phyloP scores from a whole-genome alignment of 1,139 yeast species.

The Pichia sp. region DNA sequence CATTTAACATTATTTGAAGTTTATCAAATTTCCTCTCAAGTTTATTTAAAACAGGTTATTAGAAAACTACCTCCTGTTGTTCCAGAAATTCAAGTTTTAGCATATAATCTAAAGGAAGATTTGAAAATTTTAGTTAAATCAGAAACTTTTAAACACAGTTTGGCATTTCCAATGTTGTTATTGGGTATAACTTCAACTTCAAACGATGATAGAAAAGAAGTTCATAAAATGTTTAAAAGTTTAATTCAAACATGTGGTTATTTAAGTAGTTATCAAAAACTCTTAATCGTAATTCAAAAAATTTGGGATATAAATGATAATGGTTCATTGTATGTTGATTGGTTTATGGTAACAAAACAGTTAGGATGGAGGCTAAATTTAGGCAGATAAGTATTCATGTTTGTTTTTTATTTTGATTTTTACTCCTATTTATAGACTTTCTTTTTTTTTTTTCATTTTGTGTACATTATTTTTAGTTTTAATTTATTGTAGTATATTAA shows the following conservation, averaged over 20 bases:
- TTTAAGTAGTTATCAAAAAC: conserved; percentile 23
- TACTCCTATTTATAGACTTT: not conserved
- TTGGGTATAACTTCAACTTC: conserved; percentile 45
- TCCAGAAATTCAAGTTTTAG: conserved; percentile 36
- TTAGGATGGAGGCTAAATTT: conserved; percentile 24
- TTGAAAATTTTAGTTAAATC: conserved; percentile 32
- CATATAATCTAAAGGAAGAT: conserved; percentile 30
- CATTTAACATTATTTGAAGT: conserved; percentile 48
- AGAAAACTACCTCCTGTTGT: conserved; percentile 41
- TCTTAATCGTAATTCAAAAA: conserved; percentile 20
- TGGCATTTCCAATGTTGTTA: conserved; percentile 46
- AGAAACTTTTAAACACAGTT: conserved; percentile 41
- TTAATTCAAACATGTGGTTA: conserved; percentile 23
- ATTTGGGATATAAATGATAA: conserved; percentile 21
- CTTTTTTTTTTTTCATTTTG: not conserved
- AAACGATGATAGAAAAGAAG: conserved; percentile 32
- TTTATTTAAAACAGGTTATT: conserved; percentile 42
- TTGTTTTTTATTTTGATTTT: not conserved
- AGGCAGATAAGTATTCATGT: conserved; percentile 12
- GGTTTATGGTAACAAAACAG: conserved; percentile 22
- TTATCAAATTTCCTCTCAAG: conserved; percentile 41
- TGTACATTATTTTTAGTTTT: not conserved
- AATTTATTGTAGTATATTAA: not conserved
- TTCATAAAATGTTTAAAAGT: conserved; percentile 34
- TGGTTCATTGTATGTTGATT: conserved; percentile 22